Conservation (phyloP, 2,329 filamentous ascomycete genomes). For the Cladophialophora bantiana region DNA sequence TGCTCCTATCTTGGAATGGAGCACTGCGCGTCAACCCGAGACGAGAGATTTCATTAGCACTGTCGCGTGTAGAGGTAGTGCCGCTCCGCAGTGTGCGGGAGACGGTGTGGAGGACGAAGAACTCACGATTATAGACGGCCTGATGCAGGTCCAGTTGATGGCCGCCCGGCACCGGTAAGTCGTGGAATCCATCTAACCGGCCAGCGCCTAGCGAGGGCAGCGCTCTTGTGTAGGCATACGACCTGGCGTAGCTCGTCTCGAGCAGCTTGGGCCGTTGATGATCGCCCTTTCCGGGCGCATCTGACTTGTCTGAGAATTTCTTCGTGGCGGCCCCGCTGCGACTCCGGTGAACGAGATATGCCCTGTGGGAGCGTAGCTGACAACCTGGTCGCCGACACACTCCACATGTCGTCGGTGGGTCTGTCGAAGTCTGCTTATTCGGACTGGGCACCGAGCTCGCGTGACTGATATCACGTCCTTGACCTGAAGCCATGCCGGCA, state of each 20-base stretch:
- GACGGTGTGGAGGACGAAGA: not conserved
- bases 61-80: not conserved
- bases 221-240: slow-evolving; percentile 21
- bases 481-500: slow-evolving; percentile 18
- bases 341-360: slow-evolving; percentile 12
- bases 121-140: slow-evolving; percentile 25
- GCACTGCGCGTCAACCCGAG: slow-evolving; percentile 9
- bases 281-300: not conserved
- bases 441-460: not conserved
- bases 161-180: slow-evolving; percentile 21
- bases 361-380: slow-evolving; percentile 19
- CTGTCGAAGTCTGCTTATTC: not conserved
- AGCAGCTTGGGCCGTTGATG: not conserved
- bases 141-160: slow-evolving; percentile 23
- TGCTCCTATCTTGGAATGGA: slow-evolving; percentile 25
- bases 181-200: slow-evolving; percentile 23
- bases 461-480: not conserved
- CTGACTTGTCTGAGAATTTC: not conserved
- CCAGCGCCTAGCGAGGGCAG: slow-evolving; percentile 15
- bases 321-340: not conserved
- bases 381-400: slow-evolving; percentile 19
- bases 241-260: slow-evolving; percentile 11
- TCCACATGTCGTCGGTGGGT: slow-evolving; percentile 7
- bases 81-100: no score
- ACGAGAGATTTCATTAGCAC: not conserved